Conservation (phyloP, 441 rosid genomes). For the Gossypium davidsonii region DNA sequence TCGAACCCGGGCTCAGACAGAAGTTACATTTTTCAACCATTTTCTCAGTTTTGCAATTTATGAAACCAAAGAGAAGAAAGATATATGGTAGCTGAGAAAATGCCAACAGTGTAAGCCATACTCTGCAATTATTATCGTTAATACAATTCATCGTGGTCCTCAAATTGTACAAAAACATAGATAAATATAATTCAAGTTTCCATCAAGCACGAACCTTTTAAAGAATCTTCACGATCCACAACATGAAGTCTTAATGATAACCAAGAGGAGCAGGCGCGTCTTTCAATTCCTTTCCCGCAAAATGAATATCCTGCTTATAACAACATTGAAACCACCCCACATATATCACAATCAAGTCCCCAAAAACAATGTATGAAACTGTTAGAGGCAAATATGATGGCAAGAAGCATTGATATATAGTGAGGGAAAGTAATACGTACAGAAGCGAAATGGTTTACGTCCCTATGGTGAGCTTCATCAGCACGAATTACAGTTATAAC, state of each 20-base stretch:
- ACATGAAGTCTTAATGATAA: conserved; percentile 34
- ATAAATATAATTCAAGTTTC: not conserved
- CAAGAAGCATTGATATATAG: not conserved
- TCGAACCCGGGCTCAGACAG: conserved; percentile 37
- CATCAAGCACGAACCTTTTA: not conserved
- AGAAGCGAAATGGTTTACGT: conserved; percentile 58
- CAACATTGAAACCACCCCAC: not conserved
- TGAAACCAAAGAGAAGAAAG: not conserved
- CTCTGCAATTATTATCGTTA: not conserved
- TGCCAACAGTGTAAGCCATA: not conserved
- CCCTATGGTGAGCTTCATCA: conserved; percentile 63
- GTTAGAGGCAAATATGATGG: too few species aligned
- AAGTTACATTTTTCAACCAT: too few species aligned
- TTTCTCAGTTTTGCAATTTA: too few species aligned
- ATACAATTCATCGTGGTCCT: not conserved
- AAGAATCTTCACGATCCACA: not conserved
- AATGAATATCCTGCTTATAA: conserved; percentile 58
- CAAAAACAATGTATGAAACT: too few species aligned
- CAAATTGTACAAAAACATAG: not conserved
- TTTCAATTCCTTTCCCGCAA: conserved; percentile 55
- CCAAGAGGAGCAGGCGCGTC: conserved; percentile 70
- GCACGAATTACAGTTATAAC: conserved; percentile 52
- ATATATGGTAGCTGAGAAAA: not conserved
- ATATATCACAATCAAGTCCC: not conserved
- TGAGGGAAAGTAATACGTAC: conserved; percentile 25